Evolutionary conservation across 1,284 basidiomycete species (phyloP), one percentile per base, ranked within the genome.

Genomic region (Ustanciosporium gigantosporum): DNA sequence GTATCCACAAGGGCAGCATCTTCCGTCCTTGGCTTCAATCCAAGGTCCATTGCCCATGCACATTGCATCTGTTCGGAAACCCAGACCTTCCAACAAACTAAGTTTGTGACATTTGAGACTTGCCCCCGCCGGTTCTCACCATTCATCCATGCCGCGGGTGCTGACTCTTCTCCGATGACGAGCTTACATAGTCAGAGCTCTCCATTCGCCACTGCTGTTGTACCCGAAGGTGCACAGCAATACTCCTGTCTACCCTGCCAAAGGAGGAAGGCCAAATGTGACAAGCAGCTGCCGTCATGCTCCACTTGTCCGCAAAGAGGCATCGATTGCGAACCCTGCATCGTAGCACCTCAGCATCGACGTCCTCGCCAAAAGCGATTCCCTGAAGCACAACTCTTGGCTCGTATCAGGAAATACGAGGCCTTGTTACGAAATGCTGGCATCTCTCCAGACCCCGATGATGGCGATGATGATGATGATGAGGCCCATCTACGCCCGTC

Each of bases 181-280:
- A n/a, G n/a, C n/a, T n/a, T n/a, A n/a, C n/a, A n/a, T n/a, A n/a
- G n/a, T n/a, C n/a, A n/a, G n/a, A n/a, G n/a, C n/a, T n/a, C n/a
- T n/a, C n/a, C 27, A 29, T n/a, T n/a, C 27, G 27, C 27, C 27
- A 29, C 27, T 29, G 27, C 11, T 29, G n/a, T 9, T 9, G n/a
- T 14, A 7, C 20, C 22, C 22, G 11, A 22, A 31, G 21, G 4
- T 8, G 6, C 36, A 8, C 36, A 32, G 22, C 46, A 25, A 2
- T 37, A 43, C 3, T 50, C 48, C 2, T 50, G 48, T 22, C 24
- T 29, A 8, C 41, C 43, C 15, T 50, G 48, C 22, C 48, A 50
- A 8, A 44, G 39, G 29, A 36, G 48, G 19, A 50, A 50, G 31
- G 36, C 23, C 23, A 50, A 44, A 25, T 50, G 48, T 41, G 48